phyloP scores from a whole-genome alignment of 2,329 filamentous ascomycete species.

The Aspergillus spinulosporus region DNA sequence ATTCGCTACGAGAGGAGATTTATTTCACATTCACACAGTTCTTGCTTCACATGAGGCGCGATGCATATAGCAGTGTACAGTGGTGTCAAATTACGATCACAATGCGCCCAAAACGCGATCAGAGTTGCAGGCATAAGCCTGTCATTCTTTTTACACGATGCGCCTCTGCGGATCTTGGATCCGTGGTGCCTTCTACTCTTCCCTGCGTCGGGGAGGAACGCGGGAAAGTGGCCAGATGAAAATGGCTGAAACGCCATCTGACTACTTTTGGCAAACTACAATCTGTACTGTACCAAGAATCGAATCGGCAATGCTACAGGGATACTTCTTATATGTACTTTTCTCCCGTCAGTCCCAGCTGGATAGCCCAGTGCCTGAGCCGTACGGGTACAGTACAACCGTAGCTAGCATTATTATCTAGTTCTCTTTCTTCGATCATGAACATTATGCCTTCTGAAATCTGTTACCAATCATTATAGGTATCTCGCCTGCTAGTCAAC shows the following conservation, averaged over 20 bases:
- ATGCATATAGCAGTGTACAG: not conserved
- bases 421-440: conserved; percentile 3
- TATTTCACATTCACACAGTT: not conserved
- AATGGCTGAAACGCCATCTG: not conserved
- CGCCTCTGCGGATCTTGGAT: not conserved
- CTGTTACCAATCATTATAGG: not conserved
- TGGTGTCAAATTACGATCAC: not conserved
- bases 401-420: conserved; percentile 11
- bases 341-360: not conserved
- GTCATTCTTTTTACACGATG: conserved; percentile 1
- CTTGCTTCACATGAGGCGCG: conserved; percentile 1
- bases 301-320: conserved; percentile 3
- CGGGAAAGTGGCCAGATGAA: not conserved
- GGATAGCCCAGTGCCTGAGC: not conserved
- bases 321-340: conserved; percentile 6
- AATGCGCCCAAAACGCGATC: not conserved
- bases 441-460: not conserved
- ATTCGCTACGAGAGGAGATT: not conserved
- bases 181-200: not conserved
- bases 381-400: not conserved
- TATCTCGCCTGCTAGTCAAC: too few species aligned
- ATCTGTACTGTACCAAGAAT: conserved; percentile 1
- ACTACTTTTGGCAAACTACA: conserved; percentile 2
- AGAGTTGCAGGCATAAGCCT: not conserved
- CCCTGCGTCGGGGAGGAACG: not conserved